A percentile compares a stretch with the other conserved stretches of the same genome.
Evolutionary conservation across 192 early-diverging fungal genomes (phyloP).

Genomic region (Cetraspora pellucida): DNA sequence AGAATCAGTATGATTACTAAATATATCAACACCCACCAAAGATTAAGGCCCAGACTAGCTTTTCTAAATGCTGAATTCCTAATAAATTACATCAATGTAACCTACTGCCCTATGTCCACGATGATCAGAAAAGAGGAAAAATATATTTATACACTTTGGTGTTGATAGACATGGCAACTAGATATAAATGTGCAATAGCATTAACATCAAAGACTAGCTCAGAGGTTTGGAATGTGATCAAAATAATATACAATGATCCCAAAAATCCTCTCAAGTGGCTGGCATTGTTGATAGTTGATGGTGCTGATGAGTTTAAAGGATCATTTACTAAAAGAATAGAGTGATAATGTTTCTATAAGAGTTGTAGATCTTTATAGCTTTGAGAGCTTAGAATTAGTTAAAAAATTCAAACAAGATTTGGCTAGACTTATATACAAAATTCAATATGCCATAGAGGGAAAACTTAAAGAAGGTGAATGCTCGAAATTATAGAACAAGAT

Average conservation of each 20-base stretch:
- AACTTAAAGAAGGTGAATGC: background rate
- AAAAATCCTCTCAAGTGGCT: constrained; percentile 10
- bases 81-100: constrained; percentile 18
- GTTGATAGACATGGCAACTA: background rate
- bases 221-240: constrained; percentile 17
- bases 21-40: constrained; percentile 12
- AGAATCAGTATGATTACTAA: constrained; percentile 22
- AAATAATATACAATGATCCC: constrained; percentile 19
- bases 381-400: constrained; percentile 20
- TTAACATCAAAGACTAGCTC: constrained; percentile 24
- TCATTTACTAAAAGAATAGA: constrained; percentile 16
- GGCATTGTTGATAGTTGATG: constrained; percentile 20
- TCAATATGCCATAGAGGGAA: constrained; percentile 9
- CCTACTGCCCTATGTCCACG: background rate
- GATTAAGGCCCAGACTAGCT: constrained; percentile 9
- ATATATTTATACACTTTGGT: constrained; percentile 2
- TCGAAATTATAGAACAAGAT: constrained; percentile 15
- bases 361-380: constrained; percentile 22
- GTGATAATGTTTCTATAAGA: constrained; percentile 13
- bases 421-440: constrained; percentile 9
- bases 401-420: background rate
- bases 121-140: background rate
- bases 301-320: background rate
- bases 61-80: background rate
- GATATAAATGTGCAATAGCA: background rate